These are phyloP conservation scores for Forsythia suspensa DNA, from an alignment of 257 asterid genomes.

Conservation along the genomic window DNA sequence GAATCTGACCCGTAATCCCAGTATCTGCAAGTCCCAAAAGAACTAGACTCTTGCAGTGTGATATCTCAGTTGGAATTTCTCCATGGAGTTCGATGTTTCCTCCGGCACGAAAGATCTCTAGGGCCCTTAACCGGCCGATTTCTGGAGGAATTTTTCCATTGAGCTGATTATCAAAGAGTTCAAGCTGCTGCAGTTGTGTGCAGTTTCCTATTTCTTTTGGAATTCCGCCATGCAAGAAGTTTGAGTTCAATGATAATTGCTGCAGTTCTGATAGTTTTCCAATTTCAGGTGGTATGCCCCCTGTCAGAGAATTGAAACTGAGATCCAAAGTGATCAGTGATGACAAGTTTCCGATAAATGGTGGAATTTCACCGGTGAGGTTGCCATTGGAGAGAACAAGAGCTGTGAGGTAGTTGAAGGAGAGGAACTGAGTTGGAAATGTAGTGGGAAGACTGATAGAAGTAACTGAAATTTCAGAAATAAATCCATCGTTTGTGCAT, in stretches of 20 bases:
- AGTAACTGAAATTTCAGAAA: constrained; percentile 45
- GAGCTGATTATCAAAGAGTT: constrained; percentile 62
- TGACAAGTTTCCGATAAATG: constrained; percentile 45
- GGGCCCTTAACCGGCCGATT: constrained; percentile 39
- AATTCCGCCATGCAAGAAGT: constrained; percentile 48
- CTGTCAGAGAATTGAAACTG: constrained; percentile 60
- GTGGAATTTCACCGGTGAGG: constrained; percentile 57
- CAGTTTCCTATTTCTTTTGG: constrained; percentile 61
- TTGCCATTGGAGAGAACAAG: constrained; percentile 52
- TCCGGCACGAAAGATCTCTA: constrained; percentile 63
- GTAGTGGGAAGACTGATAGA: constrained; percentile 54
- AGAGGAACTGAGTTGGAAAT: constrained; percentile 51
- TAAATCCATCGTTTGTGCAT: constrained; percentile 45
- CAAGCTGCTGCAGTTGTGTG: constrained; percentile 47
- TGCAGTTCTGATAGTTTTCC: constrained; percentile 48
- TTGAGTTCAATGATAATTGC: constrained; percentile 47
- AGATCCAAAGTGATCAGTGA: constrained; percentile 55
- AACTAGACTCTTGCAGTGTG: constrained; percentile 49
- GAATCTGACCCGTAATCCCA: constrained; percentile 59
- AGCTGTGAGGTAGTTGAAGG: constrained; percentile 45
- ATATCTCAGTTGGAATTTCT: constrained; percentile 58
- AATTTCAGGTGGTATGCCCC: constrained; percentile 52
- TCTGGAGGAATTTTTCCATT: constrained; percentile 48
- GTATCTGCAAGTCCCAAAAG: constrained; percentile 72
- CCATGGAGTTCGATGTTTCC: constrained; percentile 58